A percentile compares a stretch with the other conserved stretches of the same genome.
These are phyloP conservation scores for Auriscalpium orientale DNA, from an alignment of 768 basidiomycete genomes.

Conservation along the genomic window DNA sequence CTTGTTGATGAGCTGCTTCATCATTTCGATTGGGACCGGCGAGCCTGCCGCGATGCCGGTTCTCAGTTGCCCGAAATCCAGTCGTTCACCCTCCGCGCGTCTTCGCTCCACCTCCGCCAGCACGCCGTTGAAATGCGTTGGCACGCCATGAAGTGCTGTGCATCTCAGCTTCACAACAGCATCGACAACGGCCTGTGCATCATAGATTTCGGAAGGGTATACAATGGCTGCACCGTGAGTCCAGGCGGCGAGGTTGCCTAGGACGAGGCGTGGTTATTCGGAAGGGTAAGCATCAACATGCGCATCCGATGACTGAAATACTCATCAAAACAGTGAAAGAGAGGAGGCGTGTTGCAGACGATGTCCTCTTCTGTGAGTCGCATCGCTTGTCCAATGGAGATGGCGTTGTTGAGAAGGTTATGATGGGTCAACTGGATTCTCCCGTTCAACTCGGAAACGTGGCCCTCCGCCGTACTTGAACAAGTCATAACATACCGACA, in stretches of 20 bases:
- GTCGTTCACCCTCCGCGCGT: slow-evolving; percentile 32
- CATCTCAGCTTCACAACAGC: slow-evolving; percentile 62
- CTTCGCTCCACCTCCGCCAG: slow-evolving; percentile 58
- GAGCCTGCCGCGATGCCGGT: slow-evolving; percentile 82
- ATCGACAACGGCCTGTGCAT: slow-evolving; percentile 62
- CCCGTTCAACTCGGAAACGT: neutral
- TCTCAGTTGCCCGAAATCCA: slow-evolving; percentile 47
- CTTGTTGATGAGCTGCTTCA: slow-evolving; percentile 62
- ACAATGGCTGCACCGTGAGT: slow-evolving; percentile 65
- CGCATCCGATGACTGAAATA: slow-evolving; percentile 17
- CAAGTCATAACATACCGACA: slow-evolving; percentile 46
- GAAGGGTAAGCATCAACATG: neutral
- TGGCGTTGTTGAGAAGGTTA: slow-evolving; percentile 72
- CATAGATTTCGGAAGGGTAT: slow-evolving; percentile 60
- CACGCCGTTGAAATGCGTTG: slow-evolving; percentile 77
- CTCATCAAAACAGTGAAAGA: slow-evolving; percentile 90
- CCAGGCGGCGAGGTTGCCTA: slow-evolving; percentile 79
- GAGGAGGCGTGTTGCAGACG: slow-evolving; percentile 74
- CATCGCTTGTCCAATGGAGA: slow-evolving; percentile 70
- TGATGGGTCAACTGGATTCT: slow-evolving; percentile 58
- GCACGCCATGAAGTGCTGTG: slow-evolving; percentile 78
- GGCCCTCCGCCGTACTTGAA: neutral
- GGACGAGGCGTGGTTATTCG: slow-evolving; percentile 51
- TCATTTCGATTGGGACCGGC: slow-evolving; percentile 70
- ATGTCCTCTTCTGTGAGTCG: slow-evolving; percentile 54